Base-by-base conservation (phyloP, 2,329 filamentous ascomycete species). In the Penicillium sp. region DNA sequence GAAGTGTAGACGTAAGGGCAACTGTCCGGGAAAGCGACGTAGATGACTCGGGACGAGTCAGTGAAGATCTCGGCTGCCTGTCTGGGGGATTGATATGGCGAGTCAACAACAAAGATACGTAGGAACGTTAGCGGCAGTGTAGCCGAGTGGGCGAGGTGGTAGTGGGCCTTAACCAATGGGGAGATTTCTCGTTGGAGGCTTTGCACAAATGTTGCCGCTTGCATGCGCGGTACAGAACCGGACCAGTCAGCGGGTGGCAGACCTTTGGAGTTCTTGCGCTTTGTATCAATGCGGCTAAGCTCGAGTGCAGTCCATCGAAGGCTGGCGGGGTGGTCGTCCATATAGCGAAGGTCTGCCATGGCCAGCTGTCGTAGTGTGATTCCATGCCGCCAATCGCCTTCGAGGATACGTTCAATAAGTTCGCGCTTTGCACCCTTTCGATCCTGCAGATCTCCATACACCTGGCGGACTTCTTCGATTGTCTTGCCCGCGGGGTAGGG, bases 81-180 rank as follows among this genome's bases (percentile, higher is more conserved):
- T 34, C 74, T 70, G 48, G 80, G 79, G 16, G 73, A 75, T 64
- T 88, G 89, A 71, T 95, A 96, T 0, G 90, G 90, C 1, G 89
- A 90, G 70, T 94, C 88, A 60, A 91, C 78, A 56, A 92, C 84
- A 66, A 91, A 89, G 44, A 95, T 86, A 49, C 90, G 85, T n/a
- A 95, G 76, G 26, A 94, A 79, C 1, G 89, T 81, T 4, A 94
- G 77, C 0, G 89, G 85, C 8, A 78, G 65, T 1, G 81, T 79
- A 51, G 82, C 80, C 51, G 89, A 87, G n/a, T 87, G 84, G 62
- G 89, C 86, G 58, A 94, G 84, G 64, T 90, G 87, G 72, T 90
- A 94, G 73, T 95, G 89, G 5, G 89, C 89, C 72, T 94, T 95
- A 64, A 92, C 84, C 56, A 94, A 82, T 1, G 90, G 89, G 1